These are phyloP conservation scores for Mrakia blollopis DNA, from an alignment of 768 basidiomycete genomes.

Conservation along the genomic window DNA sequence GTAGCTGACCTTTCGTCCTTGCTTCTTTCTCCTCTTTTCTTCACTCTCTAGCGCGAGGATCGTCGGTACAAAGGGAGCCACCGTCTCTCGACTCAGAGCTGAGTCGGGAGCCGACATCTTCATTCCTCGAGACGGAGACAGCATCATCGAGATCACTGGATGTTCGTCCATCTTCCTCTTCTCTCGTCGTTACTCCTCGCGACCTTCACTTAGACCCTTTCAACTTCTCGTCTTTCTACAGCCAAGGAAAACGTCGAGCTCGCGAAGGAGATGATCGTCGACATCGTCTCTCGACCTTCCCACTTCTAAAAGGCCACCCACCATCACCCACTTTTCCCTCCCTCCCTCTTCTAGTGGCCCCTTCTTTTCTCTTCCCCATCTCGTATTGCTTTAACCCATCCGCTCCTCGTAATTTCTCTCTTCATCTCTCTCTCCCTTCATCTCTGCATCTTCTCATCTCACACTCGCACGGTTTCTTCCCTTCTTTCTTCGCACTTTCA, in stretches of 20 bases:
- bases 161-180: slow-evolving; percentile 51
- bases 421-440: too few relatives aligned
- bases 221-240: slow-evolving; percentile 20
- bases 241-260: slow-evolving; percentile 42
- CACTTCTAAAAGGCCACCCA: slow-evolving; percentile 5
- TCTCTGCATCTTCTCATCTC: too few relatives aligned
- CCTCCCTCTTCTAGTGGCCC: neutral
- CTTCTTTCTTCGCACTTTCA: too few relatives aligned
- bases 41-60: slow-evolving; percentile 55
- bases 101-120: slow-evolving; percentile 91
- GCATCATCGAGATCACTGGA: slow-evolving; percentile 70
- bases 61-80: slow-evolving; percentile 81
- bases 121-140: slow-evolving; percentile 74
- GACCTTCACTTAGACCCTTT: neutral
- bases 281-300: slow-evolving; percentile 40
- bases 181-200: neutral
- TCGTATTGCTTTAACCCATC: neutral
- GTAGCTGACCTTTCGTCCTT: too few relatives aligned
- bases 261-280: slow-evolving; percentile 43
- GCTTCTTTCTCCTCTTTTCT: too few relatives aligned
- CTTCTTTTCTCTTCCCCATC: neutral
- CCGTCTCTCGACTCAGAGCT: slow-evolving; percentile 75
- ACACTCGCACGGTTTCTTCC: too few relatives aligned
- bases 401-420: too few relatives aligned
- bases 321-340: neutral